These are phyloP conservation scores for Globisporangium mamillatum DNA, from an alignment of 352 stramenopile genomes.

Conservation along the genomic window DNA sequence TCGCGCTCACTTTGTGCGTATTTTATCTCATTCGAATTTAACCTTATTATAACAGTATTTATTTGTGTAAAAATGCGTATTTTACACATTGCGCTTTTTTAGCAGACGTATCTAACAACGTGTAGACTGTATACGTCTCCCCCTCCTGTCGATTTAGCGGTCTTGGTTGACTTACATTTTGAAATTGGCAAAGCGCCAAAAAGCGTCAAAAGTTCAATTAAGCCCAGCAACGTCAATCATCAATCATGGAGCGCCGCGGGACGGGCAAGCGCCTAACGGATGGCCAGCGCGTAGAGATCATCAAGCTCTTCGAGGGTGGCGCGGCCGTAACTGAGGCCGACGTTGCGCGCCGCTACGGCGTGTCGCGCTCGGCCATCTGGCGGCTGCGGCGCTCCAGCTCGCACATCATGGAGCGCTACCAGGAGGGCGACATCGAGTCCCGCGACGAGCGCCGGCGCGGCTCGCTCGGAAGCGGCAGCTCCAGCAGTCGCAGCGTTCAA, in stretches of 20 bases:
- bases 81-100: no score
- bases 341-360: constrained; percentile 41
- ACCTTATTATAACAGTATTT: no score
- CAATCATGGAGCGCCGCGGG: constrained; percentile 32
- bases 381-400: constrained; percentile 30
- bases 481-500: background rate
- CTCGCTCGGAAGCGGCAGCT: constrained; percentile 6
- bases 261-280: constrained; percentile 47
- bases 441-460: constrained; percentile 37
- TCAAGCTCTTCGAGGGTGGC: constrained; percentile 45
- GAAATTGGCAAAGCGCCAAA: background rate
- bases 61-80: no score
- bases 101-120: no score
- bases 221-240: background rate
- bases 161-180: constrained; percentile 9
- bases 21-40: background rate
- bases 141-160: constrained; percentile 7
- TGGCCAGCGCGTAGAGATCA: constrained; percentile 50
- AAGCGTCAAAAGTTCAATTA: background rate
- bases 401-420: constrained; percentile 44
- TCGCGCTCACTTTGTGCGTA: background rate
- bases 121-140: no score
- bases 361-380: constrained; percentile 48
- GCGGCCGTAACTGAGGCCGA: constrained; percentile 36
- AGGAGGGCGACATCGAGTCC: constrained; percentile 37